A percentile compares a stretch with the other conserved stretches of the same genome.
These are phyloP conservation scores for Haplosporangium sp. DNA, from an alignment of 371 early-diverging fungal genomes.

Conservation along the genomic window DNA sequence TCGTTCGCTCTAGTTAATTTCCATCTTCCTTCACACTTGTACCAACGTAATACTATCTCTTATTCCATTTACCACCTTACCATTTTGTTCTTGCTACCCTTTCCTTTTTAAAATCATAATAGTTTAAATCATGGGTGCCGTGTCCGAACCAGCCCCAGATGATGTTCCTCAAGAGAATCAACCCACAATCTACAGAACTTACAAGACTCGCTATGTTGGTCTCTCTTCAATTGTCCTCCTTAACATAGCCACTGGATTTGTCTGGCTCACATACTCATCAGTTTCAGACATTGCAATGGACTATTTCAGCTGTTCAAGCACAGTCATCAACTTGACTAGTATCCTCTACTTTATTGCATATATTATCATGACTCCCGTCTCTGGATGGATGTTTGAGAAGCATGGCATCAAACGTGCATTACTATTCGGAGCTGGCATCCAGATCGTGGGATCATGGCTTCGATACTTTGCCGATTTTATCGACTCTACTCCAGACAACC, in stretches of 20 bases:
- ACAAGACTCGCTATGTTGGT: slow-evolving; percentile 40
- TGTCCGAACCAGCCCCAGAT: too few relatives aligned
- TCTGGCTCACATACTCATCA: slow-evolving; percentile 49
- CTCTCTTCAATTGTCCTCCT: slow-evolving; percentile 47
- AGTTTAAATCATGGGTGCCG: too few relatives aligned
- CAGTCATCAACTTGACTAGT: slow-evolving; percentile 53
- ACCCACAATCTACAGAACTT: slow-evolving; percentile 24
- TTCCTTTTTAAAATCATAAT: too few relatives aligned
- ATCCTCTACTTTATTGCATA: slow-evolving; percentile 63
- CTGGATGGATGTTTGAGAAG: slow-evolving; percentile 63
- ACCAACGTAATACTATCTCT: too few relatives aligned
- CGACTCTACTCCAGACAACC: slow-evolving; percentile 49
- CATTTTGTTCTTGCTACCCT: too few relatives aligned
- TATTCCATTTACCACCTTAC: too few relatives aligned
- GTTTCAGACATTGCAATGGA: slow-evolving; percentile 27
- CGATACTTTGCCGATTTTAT: slow-evolving; percentile 64
- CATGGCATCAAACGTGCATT: slow-evolving; percentile 62
- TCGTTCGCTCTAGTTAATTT: too few relatives aligned
- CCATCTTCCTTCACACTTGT: too few relatives aligned
- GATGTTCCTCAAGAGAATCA: background rate
- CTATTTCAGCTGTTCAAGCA: slow-evolving; percentile 32
- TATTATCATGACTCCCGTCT: slow-evolving; percentile 52
- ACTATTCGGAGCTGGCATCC: slow-evolving; percentile 59
- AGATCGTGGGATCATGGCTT: slow-evolving; percentile 66
- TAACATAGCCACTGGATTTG: slow-evolving; percentile 41